Base-by-base conservation (phyloP, 495 filamentous ascomycete genomes). In the Oleoguttula mirabilis region DNA sequence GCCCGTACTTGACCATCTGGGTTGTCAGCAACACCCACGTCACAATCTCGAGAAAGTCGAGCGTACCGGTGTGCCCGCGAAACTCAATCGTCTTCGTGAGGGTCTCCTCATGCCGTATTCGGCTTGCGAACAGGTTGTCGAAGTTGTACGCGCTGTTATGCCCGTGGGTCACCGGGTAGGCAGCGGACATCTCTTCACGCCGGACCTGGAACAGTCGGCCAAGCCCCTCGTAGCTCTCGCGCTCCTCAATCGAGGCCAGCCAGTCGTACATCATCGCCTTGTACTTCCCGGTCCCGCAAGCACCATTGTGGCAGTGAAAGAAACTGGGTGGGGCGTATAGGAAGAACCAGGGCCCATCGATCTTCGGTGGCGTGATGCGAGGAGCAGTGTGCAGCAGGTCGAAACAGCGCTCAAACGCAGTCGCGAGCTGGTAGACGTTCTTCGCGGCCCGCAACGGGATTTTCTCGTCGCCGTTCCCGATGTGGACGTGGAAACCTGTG, bases 71-170 rank as follows among this genome's bases (percentile, higher is more conserved):
- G 12, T 62, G 62, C 36, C 66, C 60, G 14, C 66, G 56, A 48
- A 70, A 69, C 48, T 70, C 66, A 28, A 70, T 52, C 14, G 59
- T 64, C 2, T 20, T 14, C 12, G 31, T 47, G 21, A 20, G 7
- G 3, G 3, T 12, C n/a, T 10, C 10, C 21, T 12, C 16, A 15
- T 20, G 7, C n/a, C 7, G n/a, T 7, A 7, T 27, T 23, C 11
- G 24, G 10, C 21, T 3, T 4, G 23, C 10, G 5, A 31, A 12
- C 3, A 41, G 39, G 17, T 41, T 41, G 19, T 41, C 39, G 24
- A 41, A 41, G 39, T 41, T 41, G 14, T 30, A 27, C 3, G 14
- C 22, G 39, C 25, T 17, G 15, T 8, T 6, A 19, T 41, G 39
- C 8, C 35, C 25, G 32, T 10, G 8, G 3, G 23, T 41, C 5